Evolutionary conservation across 352 stramenopile species (phyloP).

Genomic region (Pythium guiyangense): DNA sequence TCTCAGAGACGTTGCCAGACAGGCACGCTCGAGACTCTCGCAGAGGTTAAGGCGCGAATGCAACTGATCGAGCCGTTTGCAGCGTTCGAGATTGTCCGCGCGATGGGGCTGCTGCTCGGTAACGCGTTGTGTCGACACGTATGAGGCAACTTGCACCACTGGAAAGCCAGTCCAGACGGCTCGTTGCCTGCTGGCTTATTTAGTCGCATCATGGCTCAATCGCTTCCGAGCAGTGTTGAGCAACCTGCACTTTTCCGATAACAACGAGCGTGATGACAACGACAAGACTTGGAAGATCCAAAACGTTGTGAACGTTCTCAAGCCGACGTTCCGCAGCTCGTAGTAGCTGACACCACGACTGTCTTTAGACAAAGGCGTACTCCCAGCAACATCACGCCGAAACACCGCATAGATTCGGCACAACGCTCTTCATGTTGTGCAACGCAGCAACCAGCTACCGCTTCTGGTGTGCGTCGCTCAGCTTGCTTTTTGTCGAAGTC

Average conservation of each 20-base stretch:
- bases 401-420: conserved; percentile 8
- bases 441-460: no score
- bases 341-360: conserved; percentile 13
- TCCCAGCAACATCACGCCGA: conserved; percentile 14
- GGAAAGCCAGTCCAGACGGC: no score
- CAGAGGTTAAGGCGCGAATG: no score
- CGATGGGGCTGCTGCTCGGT: no score
- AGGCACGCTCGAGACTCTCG: no score
- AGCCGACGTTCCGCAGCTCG: conserved; percentile 4
- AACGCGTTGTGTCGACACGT: no score
- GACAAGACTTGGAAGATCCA: conserved; percentile 22
- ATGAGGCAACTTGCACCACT: no score
- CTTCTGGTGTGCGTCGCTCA: no score
- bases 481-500: background rate
- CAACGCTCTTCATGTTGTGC: background rate
- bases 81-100: no score
- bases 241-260: conserved; percentile 16
- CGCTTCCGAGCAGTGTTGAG: conserved; percentile 15
- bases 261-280: conserved; percentile 9
- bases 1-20: no score
- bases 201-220: conserved; percentile 16
- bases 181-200: conserved; percentile 14
- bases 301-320: conserved; percentile 5
- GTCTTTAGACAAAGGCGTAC: conserved; percentile 25
- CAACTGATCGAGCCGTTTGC: no score